Base-by-base conservation (phyloP, 1,284 basidiomycete species). In the Puccinia coronata region DNA sequence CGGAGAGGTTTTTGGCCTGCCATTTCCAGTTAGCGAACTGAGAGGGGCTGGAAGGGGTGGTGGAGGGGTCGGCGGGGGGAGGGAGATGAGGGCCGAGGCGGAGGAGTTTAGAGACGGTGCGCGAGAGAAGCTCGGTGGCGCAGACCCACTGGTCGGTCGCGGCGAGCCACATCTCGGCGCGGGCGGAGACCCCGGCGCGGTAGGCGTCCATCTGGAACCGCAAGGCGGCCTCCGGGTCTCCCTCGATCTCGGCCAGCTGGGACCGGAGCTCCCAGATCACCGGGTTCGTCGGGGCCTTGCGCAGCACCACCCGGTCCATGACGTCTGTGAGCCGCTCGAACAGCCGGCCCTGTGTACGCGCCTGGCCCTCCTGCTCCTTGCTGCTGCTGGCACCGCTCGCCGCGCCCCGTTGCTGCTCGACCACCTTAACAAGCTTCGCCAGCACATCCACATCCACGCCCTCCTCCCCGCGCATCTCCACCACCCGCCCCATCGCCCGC, bases 401-500 rank as follows among this genome's bases (percentile, higher is more conserved):
- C n/a, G n/a, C n/a, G n/a, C n/a, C 4, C 31, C 57, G 34, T 43
- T 88, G 90, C 8, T 91, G 89, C 0, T 92, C 92, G 31, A 71
- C 25, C 20, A 93, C 93, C 84, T 93, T 91, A 11, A 99, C 89
- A 88, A 98, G 89, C 67, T 93, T 91, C 82, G 95, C 92, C 11
- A 98, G 88, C 6, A 98, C 94, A 43, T 93, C 93, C 61, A 91
- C 89, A 86, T 98, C 96, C 28, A 98, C 88, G 53, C 92, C 91
- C 49, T 89, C 87, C 76, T 88, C 88, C n/a, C 89, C 89, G 11
- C 92, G 91, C 84, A 93, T 91, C 85, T 96, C 93, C 47, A 97
- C 90, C 41, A 98, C 89, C 6, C 95, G 91, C 0, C 89, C 89
- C 69, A 95, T 89, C 0, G 96, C 96, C 34, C 93, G 91, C 75